phyloP scores from a whole-genome alignment of 192 early-diverging fungal genomes.

The Entomortierella parvispora region DNA sequence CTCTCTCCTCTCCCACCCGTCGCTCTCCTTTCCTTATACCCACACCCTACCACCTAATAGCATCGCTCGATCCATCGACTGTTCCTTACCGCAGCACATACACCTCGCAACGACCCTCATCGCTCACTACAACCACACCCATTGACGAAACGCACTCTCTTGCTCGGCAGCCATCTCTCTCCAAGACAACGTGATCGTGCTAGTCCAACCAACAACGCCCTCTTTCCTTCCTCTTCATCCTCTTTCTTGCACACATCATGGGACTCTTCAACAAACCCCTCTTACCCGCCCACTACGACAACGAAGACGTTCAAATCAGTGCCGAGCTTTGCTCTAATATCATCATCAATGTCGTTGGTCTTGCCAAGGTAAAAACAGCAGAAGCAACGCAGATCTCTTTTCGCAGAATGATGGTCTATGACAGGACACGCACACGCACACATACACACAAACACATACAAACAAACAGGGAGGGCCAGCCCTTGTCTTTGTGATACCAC shows the following conservation, averaged over 20 bases:
- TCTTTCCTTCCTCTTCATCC: background rate
- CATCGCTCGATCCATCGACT: background rate
- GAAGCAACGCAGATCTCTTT: too few species aligned
- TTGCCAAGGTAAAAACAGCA: conserved; percentile 40
- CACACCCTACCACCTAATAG: background rate
- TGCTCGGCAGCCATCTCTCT: background rate
- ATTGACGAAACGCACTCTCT: background rate
- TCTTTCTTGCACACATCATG: conserved; percentile 14
- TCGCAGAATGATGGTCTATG: too few species aligned
- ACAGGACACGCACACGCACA: too few species aligned
- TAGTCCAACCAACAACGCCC: background rate
- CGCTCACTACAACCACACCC: background rate
- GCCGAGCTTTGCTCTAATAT: conserved; percentile 51
- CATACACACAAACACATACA: too few species aligned
- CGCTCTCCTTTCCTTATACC: background rate
- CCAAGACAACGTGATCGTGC: too few species aligned
- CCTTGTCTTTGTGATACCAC: too few species aligned
- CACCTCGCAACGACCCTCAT: background rate
- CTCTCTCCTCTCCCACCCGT: background rate
- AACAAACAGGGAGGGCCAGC: too few species aligned
- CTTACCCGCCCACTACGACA: conserved; percentile 40
- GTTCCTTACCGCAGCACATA: background rate
- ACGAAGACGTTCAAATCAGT: conserved; percentile 51
- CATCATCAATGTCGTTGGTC: conserved; percentile 37
- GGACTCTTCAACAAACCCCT: conserved; percentile 47